Conservation (phyloP, 768 basidiomycete species). For the Amanita fuliginea region DNA sequence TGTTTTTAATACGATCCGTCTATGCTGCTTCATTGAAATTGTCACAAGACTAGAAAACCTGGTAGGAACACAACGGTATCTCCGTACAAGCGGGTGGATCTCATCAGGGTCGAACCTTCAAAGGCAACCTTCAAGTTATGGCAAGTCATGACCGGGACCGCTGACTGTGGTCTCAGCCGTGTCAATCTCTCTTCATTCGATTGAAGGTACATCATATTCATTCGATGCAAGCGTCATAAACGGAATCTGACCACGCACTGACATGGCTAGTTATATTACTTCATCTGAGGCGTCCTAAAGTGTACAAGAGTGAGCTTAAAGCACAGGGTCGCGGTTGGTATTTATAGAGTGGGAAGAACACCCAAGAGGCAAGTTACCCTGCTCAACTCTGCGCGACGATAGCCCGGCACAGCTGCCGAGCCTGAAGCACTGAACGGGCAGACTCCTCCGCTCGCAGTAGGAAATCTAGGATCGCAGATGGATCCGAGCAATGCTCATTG, state of each 20-base stretch:
- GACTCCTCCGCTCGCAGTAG: too few species aligned
- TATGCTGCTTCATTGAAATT: too few species aligned
- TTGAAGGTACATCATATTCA: too few species aligned
- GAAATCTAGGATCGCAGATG: too few species aligned
- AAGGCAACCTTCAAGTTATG: neutral
- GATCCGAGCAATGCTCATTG: too few species aligned
- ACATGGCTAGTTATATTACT: too few species aligned
- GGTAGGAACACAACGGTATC: neutral
- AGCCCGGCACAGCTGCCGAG: too few species aligned
- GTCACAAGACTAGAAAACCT: neutral
- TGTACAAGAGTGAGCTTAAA: neutral
- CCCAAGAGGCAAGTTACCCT: neutral
- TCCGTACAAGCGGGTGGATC: neutral
- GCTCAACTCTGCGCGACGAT: neutral
- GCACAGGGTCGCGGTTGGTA: neutral
- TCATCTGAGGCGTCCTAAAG: neutral
- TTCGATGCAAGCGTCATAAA: too few species aligned
- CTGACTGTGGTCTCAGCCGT: too few species aligned
- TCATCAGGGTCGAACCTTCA: neutral
- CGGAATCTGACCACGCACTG: conserved; percentile 20
- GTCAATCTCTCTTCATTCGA: too few species aligned
- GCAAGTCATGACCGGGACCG: neutral
- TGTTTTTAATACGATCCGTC: neutral
- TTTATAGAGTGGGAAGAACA: neutral
- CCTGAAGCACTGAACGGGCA: too few species aligned